Percentiles rank a stretch among this genome's conserved stretches.
Evolutionary conservation across 345 rosid species (phyloP).

Genomic region (Camelina sativa): DNA sequence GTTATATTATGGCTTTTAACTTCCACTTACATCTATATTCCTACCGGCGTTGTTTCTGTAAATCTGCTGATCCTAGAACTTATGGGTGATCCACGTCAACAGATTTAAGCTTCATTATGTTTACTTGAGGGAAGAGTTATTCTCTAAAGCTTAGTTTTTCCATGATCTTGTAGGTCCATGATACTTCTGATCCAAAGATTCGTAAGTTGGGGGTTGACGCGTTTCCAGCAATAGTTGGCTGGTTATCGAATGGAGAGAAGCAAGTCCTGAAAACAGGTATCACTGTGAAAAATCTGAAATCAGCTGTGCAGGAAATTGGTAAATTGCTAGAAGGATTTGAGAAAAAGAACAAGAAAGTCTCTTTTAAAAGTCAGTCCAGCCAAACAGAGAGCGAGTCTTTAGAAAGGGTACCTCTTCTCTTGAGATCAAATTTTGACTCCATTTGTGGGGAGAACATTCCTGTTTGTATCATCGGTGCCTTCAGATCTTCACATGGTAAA

Average conservation of each 20-base stretch:
- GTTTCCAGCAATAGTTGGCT: slow-evolving; percentile 88
- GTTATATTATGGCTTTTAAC: slow-evolving; percentile 26
- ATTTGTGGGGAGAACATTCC: slow-evolving; percentile 73
- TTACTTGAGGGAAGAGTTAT: neutral
- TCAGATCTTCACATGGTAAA: slow-evolving; percentile 67
- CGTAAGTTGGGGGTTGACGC: slow-evolving; percentile 69
- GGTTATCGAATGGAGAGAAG: slow-evolving; percentile 83
- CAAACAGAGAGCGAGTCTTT: slow-evolving; percentile 46
- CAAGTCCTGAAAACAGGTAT: slow-evolving; percentile 68
- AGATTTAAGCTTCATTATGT: slow-evolving; percentile 6
- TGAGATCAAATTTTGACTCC: slow-evolving; percentile 55
- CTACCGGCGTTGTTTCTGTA: neutral
- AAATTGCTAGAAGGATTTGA: slow-evolving; percentile 67
- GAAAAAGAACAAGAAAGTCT: slow-evolving; percentile 70
- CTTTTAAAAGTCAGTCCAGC: slow-evolving; percentile 49
- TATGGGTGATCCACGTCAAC: neutral
- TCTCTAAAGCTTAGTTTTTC: neutral
- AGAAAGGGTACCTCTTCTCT: slow-evolving; percentile 59
- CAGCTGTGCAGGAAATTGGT: slow-evolving; percentile 72
- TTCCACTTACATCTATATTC: neutral
- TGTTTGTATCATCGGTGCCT: slow-evolving; percentile 81
- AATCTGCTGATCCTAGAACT: neutral
- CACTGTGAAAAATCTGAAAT: slow-evolving; percentile 72
- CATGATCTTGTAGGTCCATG: slow-evolving; percentile 59
- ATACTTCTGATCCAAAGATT: slow-evolving; percentile 56